Conservation (phyloP, 2,329 filamentous ascomycete species). For the Fusarium napiforme region DNA sequence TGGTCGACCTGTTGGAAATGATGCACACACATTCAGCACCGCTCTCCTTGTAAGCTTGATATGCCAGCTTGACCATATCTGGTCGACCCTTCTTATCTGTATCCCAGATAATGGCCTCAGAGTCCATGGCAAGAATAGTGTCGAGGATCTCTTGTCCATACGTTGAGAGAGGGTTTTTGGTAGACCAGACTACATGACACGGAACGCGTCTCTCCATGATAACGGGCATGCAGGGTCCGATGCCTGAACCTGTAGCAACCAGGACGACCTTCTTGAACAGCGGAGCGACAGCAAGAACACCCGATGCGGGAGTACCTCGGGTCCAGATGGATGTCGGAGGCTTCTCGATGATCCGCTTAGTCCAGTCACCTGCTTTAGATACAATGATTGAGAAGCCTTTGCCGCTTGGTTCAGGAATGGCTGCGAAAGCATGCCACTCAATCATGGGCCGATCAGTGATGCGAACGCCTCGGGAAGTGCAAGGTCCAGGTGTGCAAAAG, state of each 20-base stretch:
- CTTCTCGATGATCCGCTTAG: slow-evolving; percentile 65
- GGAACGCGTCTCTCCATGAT: slow-evolving; percentile 35
- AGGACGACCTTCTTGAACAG: slow-evolving; percentile 37
- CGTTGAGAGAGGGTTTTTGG: slow-evolving; percentile 27
- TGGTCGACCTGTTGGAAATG: slow-evolving; percentile 72
- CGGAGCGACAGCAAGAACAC: slow-evolving; percentile 45
- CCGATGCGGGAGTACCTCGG: slow-evolving; percentile 69
- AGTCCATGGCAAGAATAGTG: slow-evolving; percentile 26
- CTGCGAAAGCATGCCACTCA: slow-evolving; percentile 78
- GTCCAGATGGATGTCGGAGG: slow-evolving; percentile 70
- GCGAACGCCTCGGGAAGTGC: slow-evolving; percentile 51
- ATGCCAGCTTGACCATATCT: slow-evolving; percentile 54
- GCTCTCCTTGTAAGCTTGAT: slow-evolving; percentile 63
- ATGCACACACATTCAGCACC: slow-evolving; percentile 73
- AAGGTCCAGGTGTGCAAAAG: slow-evolving; percentile 59
- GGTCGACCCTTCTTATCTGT: slow-evolving; percentile 65
- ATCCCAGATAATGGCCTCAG: slow-evolving; percentile 57
- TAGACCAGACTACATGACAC: slow-evolving; percentile 35
- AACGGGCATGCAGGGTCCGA: slow-evolving; percentile 31
- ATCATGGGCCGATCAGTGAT: slow-evolving; percentile 69
- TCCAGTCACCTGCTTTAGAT: slow-evolving; percentile 78
- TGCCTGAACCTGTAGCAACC: slow-evolving; percentile 34
- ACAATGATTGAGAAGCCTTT: slow-evolving; percentile 71
- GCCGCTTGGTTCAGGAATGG: slow-evolving; percentile 65
- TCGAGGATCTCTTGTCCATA: slow-evolving; percentile 27